Conservation (phyloP, 2,329 filamentous ascomycete species). For the Stachybotrys echinatus region DNA sequence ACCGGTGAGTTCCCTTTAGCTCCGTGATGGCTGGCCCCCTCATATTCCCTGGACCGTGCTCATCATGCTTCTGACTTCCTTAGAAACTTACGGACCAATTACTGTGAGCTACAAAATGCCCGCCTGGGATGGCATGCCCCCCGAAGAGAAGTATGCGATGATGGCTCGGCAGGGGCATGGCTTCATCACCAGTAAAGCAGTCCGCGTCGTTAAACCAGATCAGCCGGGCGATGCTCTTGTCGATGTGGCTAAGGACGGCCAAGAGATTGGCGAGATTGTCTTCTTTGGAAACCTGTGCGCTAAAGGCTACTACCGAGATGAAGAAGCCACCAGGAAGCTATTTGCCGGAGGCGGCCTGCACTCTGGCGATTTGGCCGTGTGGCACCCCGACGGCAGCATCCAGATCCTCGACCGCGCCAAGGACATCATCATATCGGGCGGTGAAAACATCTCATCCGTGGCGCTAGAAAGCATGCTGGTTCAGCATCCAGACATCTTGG, state of each 20-base stretch:
- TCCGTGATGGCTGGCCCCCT: background rate
- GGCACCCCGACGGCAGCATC: constrained; percentile 83
- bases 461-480: constrained; percentile 87
- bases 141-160: constrained; percentile 73
- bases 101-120: constrained; percentile 90
- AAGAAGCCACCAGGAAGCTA: constrained; percentile 77
- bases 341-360: constrained; percentile 84
- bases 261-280: constrained; percentile 57
- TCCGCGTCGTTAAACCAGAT: constrained; percentile 76
- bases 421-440: constrained; percentile 96
- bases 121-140: constrained; percentile 69
- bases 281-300: constrained; percentile 90
- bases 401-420: constrained; percentile 93
- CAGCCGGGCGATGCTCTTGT: constrained; percentile 53
- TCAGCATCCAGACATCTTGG: constrained; percentile 82
- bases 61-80: background rate
- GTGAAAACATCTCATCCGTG: constrained; percentile 94
- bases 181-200: constrained; percentile 76
- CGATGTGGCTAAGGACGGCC: constrained; percentile 43
- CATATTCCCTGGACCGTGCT: background rate
- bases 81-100: constrained; percentile 88
- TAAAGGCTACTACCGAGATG: constrained; percentile 87
- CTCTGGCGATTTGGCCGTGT: constrained; percentile 88
- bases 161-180: constrained; percentile 96
- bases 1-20: constrained; percentile 32